Evolutionary conservation across 1,139 yeast species (phyloP).

Genomic region (Saccharomyces hybrid): DNA sequence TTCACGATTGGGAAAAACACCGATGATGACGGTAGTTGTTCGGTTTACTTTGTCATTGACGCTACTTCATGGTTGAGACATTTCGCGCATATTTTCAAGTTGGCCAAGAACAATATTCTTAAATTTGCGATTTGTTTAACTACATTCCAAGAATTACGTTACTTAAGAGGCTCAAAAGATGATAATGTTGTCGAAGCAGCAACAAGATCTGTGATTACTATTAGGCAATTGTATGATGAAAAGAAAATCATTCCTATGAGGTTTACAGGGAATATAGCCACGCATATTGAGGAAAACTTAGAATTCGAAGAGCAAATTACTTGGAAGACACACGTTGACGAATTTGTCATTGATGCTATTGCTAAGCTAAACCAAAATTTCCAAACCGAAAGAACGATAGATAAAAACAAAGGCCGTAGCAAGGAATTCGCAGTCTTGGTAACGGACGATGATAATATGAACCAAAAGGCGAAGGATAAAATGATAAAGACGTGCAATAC

Average conservation of each 20-base stretch:
- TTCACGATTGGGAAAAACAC: neutral
- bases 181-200: slow-evolving; percentile 75
- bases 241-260: slow-evolving; percentile 53
- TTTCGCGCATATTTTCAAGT: slow-evolving; percentile 67
- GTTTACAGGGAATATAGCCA: slow-evolving; percentile 59
- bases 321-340: slow-evolving; percentile 38
- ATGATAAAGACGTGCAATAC: slow-evolving; percentile 39
- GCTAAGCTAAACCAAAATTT: slow-evolving; percentile 28
- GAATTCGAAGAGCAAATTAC: slow-evolving; percentile 38
- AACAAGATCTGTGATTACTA: slow-evolving; percentile 69
- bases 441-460: slow-evolving; percentile 68
- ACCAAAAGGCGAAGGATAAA: slow-evolving; percentile 54
- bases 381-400: slow-evolving; percentile 6
- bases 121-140: slow-evolving; percentile 59
- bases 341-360: slow-evolving; percentile 35
- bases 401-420: slow-evolving; percentile 27
- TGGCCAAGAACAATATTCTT: slow-evolving; percentile 53
- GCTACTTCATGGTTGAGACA: slow-evolving; percentile 78
- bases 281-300: slow-evolving; percentile 44
- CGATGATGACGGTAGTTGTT: slow-evolving; percentile 1
- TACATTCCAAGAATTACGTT: slow-evolving; percentile 69
- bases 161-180: slow-evolving; percentile 65
- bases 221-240: slow-evolving; percentile 57
- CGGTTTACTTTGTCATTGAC: slow-evolving; percentile 50
- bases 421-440: slow-evolving; percentile 50